Evolutionary conservation across 163 green algal species (phyloP).

Genomic region (Scenedesmus sp.): DNA sequence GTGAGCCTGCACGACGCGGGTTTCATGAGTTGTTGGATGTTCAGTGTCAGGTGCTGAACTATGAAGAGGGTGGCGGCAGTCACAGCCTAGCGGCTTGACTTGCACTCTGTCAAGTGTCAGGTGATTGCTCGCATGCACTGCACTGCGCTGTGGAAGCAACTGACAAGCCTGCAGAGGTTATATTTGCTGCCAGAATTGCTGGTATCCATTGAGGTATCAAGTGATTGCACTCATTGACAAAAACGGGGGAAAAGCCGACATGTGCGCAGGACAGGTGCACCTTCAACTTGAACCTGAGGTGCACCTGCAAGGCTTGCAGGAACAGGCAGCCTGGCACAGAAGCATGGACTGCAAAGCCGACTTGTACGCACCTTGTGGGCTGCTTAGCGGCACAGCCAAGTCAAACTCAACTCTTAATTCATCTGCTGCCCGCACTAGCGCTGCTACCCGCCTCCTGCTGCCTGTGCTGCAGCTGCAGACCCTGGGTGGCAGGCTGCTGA

Average conservation of each 20-base stretch:
- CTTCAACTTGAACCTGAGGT: not conserved
- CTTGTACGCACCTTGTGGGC: constrained; percentile 25
- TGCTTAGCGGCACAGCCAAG: constrained; percentile 41
- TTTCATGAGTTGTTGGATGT: not conserved
- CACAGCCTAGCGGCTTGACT: not conserved
- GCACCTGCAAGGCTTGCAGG: not conserved
- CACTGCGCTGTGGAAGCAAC: too few relatives aligned
- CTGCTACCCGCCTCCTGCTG: not conserved
- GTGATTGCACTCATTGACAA: too few relatives aligned
- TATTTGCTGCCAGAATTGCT: too few relatives aligned
- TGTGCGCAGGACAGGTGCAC: too few relatives aligned
- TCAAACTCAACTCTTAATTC: constrained; percentile 24
- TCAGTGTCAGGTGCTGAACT: not conserved
- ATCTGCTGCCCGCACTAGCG: constrained; percentile 5
- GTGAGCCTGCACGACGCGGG: not conserved
- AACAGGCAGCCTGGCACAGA: not conserved
- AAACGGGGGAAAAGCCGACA: too few relatives aligned
- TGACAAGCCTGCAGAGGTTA: too few relatives aligned
- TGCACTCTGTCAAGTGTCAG: too few relatives aligned
- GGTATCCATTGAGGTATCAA: too few relatives aligned
- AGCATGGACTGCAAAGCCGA: not conserved
- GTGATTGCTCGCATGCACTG: too few relatives aligned
- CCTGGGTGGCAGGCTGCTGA: not conserved
- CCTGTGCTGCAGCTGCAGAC: not conserved
- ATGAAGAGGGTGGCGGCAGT: not conserved